A percentile compares a stretch with the other conserved stretches of the same genome.
Conservation (phyloP, 805 yeast genomes). For the Candida broadrunensis region DNA sequence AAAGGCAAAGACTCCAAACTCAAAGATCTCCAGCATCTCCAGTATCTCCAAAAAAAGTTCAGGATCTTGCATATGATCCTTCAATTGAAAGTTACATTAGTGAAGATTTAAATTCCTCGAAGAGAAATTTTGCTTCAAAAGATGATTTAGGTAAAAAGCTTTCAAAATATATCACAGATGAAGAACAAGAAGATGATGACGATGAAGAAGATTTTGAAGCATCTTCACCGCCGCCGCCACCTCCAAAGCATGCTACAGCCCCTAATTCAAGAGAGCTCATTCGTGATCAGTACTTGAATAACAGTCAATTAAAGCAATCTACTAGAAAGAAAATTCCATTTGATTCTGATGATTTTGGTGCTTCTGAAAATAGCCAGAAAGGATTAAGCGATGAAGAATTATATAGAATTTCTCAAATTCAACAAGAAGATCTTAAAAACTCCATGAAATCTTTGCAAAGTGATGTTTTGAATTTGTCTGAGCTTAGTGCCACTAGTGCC, state of each 20-base stretch:
- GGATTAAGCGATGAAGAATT: conserved; percentile 22
- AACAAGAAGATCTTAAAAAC: conserved; percentile 36
- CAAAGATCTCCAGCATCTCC: neutral
- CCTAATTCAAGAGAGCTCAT: conserved; percentile 2
- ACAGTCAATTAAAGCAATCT: neutral
- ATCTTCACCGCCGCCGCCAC: conserved; percentile 43
- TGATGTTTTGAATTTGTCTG: conserved; percentile 52
- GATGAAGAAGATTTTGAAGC: conserved; percentile 14
- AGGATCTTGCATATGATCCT: conserved; percentile 6
- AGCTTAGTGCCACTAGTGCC: conserved; percentile 85
- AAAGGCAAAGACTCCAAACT: conserved; percentile 2
- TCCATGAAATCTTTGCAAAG: conserved; percentile 42
- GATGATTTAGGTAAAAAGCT: conserved; percentile 36
- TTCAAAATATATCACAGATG: conserved; percentile 18
- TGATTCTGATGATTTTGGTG: conserved; percentile 36
- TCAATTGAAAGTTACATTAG: conserved; percentile 30
- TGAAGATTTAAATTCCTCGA: conserved; percentile 34
- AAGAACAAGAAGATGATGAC: conserved; percentile 14
- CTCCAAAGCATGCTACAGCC: conserved; percentile 25
- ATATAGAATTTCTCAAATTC: conserved; percentile 21
- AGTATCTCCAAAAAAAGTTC: neutral
- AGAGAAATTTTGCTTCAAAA: conserved; percentile 25
- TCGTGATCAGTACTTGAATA: neutral
- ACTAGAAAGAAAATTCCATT: conserved; percentile 20
- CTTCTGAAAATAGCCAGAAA: conserved; percentile 19